These are phyloP conservation scores for Raddia distichophylla DNA, from an alignment of 176 grass and related monocot species.

Conservation along the genomic window DNA sequence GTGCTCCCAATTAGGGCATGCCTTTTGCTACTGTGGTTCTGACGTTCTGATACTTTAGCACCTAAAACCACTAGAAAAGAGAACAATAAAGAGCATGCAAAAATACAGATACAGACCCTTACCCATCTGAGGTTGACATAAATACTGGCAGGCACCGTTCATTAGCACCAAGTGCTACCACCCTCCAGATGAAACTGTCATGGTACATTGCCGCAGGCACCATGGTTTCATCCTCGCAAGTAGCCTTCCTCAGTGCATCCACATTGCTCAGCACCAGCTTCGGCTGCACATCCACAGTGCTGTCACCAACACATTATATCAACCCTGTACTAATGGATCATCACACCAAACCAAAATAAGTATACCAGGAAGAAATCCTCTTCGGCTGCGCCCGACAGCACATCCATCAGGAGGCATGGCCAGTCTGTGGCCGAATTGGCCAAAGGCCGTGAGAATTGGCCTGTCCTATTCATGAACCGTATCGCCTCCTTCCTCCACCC, in stretches of 20 bases:
- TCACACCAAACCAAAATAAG: conserved; percentile 4
- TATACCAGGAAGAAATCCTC: conserved; percentile 80
- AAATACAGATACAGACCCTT: neutral
- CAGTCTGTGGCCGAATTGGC: conserved; percentile 79
- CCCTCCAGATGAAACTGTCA: conserved; percentile 92
- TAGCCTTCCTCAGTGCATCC: conserved; percentile 70
- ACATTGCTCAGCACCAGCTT: conserved; percentile 96
- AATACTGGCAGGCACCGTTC: conserved; percentile 83
- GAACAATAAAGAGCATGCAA: neutral
- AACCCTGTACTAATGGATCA: neutral
- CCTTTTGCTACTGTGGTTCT: too few relatives aligned
- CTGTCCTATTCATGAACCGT: conserved; percentile 63
- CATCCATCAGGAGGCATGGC: conserved; percentile 86
- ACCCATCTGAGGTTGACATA: conserved; percentile 90
- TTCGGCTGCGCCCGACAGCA: conserved; percentile 70
- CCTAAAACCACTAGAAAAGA: neutral
- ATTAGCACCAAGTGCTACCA: conserved; percentile 83
- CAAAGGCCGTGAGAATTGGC: conserved; percentile 65
- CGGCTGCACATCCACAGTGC: conserved; percentile 55
- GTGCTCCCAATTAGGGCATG: neutral
- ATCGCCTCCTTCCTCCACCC: conserved; percentile 75
- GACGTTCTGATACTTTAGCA: neutral
- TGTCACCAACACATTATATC: neutral
- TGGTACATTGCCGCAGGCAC: conserved; percentile 75
- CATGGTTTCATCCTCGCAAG: conserved; percentile 60